A percentile compares a stretch with the other conserved stretches of the same genome.
These are phyloP conservation scores for Alternaria viburni DNA, from an alignment of 2,329 filamentous ascomycete genomes.

Conservation along the genomic window DNA sequence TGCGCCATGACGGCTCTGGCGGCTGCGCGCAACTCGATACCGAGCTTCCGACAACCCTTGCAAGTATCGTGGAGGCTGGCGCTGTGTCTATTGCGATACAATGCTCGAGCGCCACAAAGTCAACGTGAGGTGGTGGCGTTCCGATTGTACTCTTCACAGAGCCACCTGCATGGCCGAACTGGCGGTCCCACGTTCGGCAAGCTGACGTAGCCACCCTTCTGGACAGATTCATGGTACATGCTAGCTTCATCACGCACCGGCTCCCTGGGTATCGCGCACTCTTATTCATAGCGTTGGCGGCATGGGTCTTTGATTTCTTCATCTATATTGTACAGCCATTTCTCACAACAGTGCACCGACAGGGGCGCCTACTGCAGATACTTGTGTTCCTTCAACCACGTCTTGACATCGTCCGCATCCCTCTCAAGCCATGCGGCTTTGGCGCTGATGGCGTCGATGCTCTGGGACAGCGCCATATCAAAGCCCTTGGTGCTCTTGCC, in stretches of 20 bases:
- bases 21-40: neutral
- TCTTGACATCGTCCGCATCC: constrained; percentile 77
- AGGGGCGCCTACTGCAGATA: constrained; percentile 54
- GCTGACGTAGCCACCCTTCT: neutral
- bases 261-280: neutral
- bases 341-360: neutral
- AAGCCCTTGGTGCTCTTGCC: constrained; percentile 85
- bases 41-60: neutral
- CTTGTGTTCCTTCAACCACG: constrained; percentile 71
- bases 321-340: neutral
- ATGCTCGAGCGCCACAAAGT: neutral
- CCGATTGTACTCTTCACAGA: neutral
- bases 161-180: neutral
- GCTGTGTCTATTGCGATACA: neutral
- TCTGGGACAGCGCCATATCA: constrained; percentile 88
- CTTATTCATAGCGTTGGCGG: neutral
- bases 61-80: neutral
- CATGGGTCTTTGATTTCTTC: neutral
- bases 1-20: constrained; percentile 5
- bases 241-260: neutral
- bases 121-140: neutral
- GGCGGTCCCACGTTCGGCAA: neutral
- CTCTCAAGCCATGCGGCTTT: constrained; percentile 83
- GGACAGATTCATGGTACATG: constrained; percentile 22
- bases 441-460: constrained; percentile 79